These are phyloP conservation scores for Coemansia sp. DNA, from an alignment of 192 early-diverging fungal species.

Conservation along the genomic window DNA sequence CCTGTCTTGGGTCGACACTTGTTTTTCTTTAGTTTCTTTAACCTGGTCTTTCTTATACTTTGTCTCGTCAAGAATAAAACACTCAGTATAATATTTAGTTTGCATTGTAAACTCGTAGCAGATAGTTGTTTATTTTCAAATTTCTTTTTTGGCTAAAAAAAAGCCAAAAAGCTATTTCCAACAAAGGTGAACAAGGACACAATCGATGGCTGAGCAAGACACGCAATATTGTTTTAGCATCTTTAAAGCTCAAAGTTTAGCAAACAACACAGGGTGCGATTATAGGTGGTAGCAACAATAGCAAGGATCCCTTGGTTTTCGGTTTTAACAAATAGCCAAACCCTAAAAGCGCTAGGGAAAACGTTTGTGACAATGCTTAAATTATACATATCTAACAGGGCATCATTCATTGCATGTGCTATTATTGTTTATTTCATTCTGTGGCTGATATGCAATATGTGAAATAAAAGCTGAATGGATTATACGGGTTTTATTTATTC, in stretches of 20 bases:
- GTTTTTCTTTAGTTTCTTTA: neutral
- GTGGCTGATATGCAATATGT: neutral
- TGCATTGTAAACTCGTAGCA: neutral
- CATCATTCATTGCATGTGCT: neutral
- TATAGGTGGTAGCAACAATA: neutral
- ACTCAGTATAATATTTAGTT: neutral
- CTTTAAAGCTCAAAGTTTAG: neutral
- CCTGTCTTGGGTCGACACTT: neutral
- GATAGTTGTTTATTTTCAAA: neutral
- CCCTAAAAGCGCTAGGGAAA: neutral
- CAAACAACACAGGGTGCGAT: neutral
- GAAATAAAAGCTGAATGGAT: neutral
- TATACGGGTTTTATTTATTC: neutral
- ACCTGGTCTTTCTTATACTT: neutral
- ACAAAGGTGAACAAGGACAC: neutral
- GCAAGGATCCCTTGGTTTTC: neutral
- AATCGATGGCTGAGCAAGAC: neutral
- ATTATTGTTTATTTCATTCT: neutral
- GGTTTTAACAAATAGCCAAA: neutral
- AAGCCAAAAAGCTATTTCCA: too few relatives aligned
- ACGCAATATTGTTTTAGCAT: neutral
- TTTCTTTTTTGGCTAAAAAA: slow-evolving; percentile 1
- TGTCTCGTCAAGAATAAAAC: neutral
- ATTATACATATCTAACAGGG: neutral
- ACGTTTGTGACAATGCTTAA: neutral